These are phyloP conservation scores for Pyrenochaeta sp. DNA, from an alignment of 2,329 filamentous ascomycete species.

Conservation along the genomic window DNA sequence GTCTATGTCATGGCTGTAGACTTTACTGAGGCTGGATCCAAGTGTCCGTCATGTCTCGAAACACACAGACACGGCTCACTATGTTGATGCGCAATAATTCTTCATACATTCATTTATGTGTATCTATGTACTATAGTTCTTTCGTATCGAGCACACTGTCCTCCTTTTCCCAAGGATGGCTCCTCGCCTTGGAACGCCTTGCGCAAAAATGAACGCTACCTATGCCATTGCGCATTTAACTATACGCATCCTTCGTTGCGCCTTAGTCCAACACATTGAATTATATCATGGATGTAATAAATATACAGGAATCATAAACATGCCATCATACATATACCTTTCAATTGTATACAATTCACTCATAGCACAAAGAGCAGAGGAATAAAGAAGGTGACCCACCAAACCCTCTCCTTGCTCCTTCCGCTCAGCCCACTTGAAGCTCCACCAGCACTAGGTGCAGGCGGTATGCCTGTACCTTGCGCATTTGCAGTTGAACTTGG, in stretches of 20 bases:
- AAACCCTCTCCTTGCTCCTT: conserved; percentile 34
- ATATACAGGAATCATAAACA: conserved; percentile 20
- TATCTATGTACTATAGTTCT: no score
- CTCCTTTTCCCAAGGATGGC: no score
- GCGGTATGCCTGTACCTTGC: conserved; percentile 30
- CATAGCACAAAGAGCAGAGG: conserved; percentile 23
- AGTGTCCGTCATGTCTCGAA: no score
- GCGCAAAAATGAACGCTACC: no score
- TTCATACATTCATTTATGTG: no score
- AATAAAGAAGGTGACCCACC: conserved; percentile 42
- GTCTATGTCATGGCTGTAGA: no score
- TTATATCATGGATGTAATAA: conserved; percentile 1
- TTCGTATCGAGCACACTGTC: no score
- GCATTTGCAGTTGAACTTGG: conserved; percentile 18
- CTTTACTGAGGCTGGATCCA: no score
- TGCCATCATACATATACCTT: neutral
- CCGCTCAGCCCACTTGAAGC: conserved; percentile 9
- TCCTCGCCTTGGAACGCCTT: no score
- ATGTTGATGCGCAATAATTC: no score
- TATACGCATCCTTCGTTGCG: neutral
- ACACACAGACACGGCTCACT: no score
- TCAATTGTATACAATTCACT: neutral
- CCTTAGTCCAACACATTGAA: neutral
- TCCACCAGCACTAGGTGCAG: conserved; percentile 36
- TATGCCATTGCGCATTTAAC: no score